Base-by-base conservation (phyloP, 257 asterid species). In the Rhazya stricta region DNA sequence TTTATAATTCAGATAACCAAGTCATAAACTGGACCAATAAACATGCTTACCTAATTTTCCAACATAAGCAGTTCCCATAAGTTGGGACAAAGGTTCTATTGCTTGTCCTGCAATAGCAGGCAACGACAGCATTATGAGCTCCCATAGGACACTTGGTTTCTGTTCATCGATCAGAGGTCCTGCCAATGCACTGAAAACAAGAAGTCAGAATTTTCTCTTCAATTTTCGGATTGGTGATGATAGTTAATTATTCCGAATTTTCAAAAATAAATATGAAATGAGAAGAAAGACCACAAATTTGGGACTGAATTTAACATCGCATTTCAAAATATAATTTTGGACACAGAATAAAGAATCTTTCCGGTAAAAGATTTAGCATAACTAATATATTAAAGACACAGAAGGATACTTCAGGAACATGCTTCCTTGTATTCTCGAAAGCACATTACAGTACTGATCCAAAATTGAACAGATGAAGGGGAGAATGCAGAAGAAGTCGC, bases 61-160 rank as follows among this genome's bases (percentile, higher is more conserved):
- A 77, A 83, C 74, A 83, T 77, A 66, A 30, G 82, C 84, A 30
- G 84, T 83, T 58, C 79, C 84, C 84, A 83, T 79, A 37, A 83
- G 82, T 72, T 83, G 82, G 67, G 82, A 83, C 62, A 80, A 57
- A 12, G 84, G 86, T 74, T 83, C 86, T 45, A 83, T 77, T 37
- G 84, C 82, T 73, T 83, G 86, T 41, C 86, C 86, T 5, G 86
- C 86, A 77, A 83, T 71, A 48, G 86, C 86, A 53, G 86, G 86
- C 72, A 83, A 67, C 10, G 75, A 77, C n/a, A 80, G 82, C 82
- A 67, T 67, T 67, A 83, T 66, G 62, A 83, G 84, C 51, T 83
- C 86, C 45, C 67, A 77, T 13, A 79, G 76, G 69, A 79, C 75
- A 68, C 77, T 78, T 16, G 58, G 77, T 25, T 58, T 54, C 4